Conservation (phyloP, 1,284 basidiomycete genomes). For the Sphaerobolus stellatus region DNA sequence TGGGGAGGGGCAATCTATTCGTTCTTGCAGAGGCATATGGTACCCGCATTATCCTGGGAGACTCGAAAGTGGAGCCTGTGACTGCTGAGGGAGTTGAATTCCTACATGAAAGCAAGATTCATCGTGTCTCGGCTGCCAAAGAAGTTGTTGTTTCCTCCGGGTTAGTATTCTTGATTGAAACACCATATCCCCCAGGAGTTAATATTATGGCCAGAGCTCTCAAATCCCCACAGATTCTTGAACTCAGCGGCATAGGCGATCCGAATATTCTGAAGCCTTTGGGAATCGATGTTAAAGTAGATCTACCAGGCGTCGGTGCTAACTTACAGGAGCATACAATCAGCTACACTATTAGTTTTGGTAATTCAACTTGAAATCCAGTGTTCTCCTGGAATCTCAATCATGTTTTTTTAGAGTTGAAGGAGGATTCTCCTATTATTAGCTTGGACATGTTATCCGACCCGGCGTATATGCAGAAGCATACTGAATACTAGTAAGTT, state of each 20-base stretch:
- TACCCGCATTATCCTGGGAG: slow-evolving; percentile 9
- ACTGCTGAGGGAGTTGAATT: slow-evolving; percentile 36
- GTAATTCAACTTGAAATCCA: background rate
- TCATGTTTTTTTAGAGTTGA: slow-evolving; percentile 1
- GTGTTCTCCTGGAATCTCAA: background rate
- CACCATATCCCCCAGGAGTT: too few species aligned
- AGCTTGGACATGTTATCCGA: slow-evolving; percentile 20
- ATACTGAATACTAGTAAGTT: slow-evolving; percentile 22
- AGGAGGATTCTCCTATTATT: slow-evolving; percentile 1
- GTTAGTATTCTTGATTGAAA: background rate
- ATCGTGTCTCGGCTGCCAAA: slow-evolving; percentile 28
- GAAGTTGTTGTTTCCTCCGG: slow-evolving; percentile 28
- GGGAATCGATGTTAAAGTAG: slow-evolving; percentile 31
- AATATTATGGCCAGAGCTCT: slow-evolving; percentile 16
- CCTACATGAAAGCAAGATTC: slow-evolving; percentile 21
- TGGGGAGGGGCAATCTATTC: slow-evolving; percentile 15
- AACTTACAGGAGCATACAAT: slow-evolving; percentile 34
- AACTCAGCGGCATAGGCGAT: slow-evolving; percentile 41
- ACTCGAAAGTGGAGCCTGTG: slow-evolving; percentile 7
- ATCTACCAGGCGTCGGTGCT: slow-evolving; percentile 36
- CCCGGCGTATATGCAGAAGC: slow-evolving; percentile 16
- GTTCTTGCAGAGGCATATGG: slow-evolving; percentile 22
- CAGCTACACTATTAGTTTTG: background rate
- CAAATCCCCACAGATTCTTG: slow-evolving; percentile 34
- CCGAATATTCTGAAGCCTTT: slow-evolving; percentile 25